Percentiles rank a stretch among this genome's conserved stretches.
These are phyloP conservation scores for Monascus purpureus DNA, from an alignment of 495 filamentous ascomycete genomes.

Conservation along the genomic window DNA sequence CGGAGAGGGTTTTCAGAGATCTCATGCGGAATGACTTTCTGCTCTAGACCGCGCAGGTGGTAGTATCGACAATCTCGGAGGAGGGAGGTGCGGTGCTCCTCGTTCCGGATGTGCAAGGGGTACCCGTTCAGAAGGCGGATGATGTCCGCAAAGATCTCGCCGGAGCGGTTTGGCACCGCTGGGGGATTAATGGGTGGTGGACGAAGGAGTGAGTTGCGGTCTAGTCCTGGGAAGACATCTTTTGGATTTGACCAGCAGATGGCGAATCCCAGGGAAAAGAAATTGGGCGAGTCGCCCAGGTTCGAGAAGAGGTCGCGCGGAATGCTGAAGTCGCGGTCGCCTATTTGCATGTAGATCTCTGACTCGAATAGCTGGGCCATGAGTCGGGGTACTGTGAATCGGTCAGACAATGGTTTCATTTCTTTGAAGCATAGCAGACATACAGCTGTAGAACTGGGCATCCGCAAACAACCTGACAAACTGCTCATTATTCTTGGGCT, in stretches of 20 bases:
- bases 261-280: conserved; percentile 86
- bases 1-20: conserved; percentile 63
- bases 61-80: conserved; percentile 86
- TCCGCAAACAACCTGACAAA: conserved; percentile 91
- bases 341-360: conserved; percentile 82
- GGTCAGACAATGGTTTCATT: neutral
- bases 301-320: conserved; percentile 74
- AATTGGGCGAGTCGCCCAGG: conserved; percentile 85
- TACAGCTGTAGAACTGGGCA: conserved; percentile 86
- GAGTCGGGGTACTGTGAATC: conserved; percentile 57
- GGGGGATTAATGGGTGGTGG: conserved; percentile 80
- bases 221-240: conserved; percentile 77
- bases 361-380: conserved; percentile 91
- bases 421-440: conserved; percentile 7
- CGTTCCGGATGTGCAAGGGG: conserved; percentile 59
- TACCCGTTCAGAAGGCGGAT: conserved; percentile 85
- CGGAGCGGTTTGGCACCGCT: conserved; percentile 62
- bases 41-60: conserved; percentile 81
- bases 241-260: conserved; percentile 72
- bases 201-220: conserved; percentile 67
- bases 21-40: conserved; percentile 66
- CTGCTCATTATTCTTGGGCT: conserved; percentile 67
- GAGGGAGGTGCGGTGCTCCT: conserved; percentile 64
- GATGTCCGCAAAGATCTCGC: conserved; percentile 68
- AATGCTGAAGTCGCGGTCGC: conserved; percentile 73